These are phyloP conservation scores for Aspergillus caelatus DNA, from an alignment of 2,329 filamentous ascomycete species.

Conservation along the genomic window DNA sequence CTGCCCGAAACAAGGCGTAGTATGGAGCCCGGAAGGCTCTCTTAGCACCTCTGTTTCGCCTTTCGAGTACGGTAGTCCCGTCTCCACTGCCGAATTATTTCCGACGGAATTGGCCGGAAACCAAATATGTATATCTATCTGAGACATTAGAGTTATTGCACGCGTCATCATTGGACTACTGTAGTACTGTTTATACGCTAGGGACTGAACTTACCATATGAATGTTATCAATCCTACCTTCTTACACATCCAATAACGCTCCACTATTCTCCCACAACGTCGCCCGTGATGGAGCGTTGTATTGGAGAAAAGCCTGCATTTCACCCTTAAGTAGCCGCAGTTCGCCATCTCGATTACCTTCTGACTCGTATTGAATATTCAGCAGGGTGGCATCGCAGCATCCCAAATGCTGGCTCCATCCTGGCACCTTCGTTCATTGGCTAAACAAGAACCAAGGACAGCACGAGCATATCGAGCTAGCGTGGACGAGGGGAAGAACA, in stretches of 20 bases:
- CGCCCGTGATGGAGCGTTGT: background rate
- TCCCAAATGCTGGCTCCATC: background rate
- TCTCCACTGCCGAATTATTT: constrained; percentile 3
- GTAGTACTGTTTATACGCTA: background rate
- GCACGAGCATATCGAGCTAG: background rate
- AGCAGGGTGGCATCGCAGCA: background rate
- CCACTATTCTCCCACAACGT: background rate
- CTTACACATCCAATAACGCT: background rate
- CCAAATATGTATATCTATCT: background rate
- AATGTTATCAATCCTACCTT: background rate
- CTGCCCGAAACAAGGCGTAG: background rate
- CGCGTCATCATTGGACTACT: background rate
- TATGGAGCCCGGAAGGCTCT: background rate
- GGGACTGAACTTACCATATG: background rate
- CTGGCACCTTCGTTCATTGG: background rate
- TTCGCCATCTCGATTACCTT: background rate
- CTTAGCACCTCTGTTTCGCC: background rate
- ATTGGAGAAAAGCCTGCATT: no score
- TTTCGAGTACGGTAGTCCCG: background rate
- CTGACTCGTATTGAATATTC: background rate
- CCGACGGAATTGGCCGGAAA: background rate
- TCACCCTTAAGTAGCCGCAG: background rate
- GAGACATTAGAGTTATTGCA: background rate
- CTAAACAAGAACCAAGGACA: background rate
- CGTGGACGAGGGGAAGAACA: background rate